Conservation (phyloP, 1,139 yeast genomes). For the Suhomyces anneliseae region DNA sequence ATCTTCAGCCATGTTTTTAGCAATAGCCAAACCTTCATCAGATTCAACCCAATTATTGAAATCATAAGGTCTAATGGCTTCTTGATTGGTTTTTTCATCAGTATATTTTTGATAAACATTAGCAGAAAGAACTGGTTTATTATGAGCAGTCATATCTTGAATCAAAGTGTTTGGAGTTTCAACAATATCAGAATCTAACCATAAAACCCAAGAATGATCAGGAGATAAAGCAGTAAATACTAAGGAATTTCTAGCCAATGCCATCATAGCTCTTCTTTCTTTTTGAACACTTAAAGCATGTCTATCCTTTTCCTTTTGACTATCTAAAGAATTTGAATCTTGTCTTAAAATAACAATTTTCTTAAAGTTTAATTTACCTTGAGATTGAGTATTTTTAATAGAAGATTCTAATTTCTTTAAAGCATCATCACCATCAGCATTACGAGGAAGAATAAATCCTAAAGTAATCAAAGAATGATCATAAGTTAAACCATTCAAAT, state of each 20-base stretch:
- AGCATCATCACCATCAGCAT: slow-evolving; percentile 76
- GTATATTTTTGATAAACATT: slow-evolving; percentile 84
- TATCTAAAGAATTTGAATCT: slow-evolving; percentile 72
- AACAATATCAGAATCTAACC: slow-evolving; percentile 93
- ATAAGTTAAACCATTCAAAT: slow-evolving; percentile 68
- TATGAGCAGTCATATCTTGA: slow-evolving; percentile 84
- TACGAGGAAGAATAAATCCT: slow-evolving; percentile 89
- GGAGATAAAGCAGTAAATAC: slow-evolving; percentile 89
- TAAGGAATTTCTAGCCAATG: slow-evolving; percentile 87
- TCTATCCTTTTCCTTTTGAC: slow-evolving; percentile 77
- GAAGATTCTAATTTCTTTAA: slow-evolving; percentile 69
- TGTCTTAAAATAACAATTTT: slow-evolving; percentile 87
- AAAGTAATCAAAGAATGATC: slow-evolving; percentile 83
- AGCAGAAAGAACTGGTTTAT: slow-evolving; percentile 85
- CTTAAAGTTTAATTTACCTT: slow-evolving; percentile 61
- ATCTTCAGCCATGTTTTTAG: slow-evolving; percentile 71
- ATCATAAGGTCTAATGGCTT: slow-evolving; percentile 84
- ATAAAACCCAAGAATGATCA: slow-evolving; percentile 88
- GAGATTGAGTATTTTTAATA: slow-evolving; percentile 54
- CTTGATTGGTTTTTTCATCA: slow-evolving; percentile 56
- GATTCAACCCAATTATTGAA: slow-evolving; percentile 96
- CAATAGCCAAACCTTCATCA: slow-evolving; percentile 77
- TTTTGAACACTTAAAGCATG: slow-evolving; percentile 74
- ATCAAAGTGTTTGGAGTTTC: slow-evolving; percentile 81
- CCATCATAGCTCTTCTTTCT: slow-evolving; percentile 87